These are phyloP conservation scores for Gracilaria gracilis DNA, from an alignment of 23 red algal species.

Conservation along the genomic window DNA sequence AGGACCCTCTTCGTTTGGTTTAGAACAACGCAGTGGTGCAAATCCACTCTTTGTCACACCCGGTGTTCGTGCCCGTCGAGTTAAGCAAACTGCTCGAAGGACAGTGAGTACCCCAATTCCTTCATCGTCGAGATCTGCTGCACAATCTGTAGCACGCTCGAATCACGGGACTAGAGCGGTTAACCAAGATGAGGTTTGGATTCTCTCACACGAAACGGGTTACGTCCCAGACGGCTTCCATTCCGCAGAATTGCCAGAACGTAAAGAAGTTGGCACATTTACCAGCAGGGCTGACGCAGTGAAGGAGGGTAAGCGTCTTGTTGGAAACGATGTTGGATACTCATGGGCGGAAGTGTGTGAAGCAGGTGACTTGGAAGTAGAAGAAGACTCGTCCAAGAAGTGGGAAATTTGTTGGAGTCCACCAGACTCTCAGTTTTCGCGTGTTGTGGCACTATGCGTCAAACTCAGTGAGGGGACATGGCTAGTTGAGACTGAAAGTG, in stretches of 20 bases:
- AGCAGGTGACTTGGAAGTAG: background rate
- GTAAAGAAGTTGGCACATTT: background rate
- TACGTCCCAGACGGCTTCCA: slow-evolving; percentile 5
- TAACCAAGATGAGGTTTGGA: no score
- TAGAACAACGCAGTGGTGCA: no score
- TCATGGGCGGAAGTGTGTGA: background rate
- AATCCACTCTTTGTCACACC: no score
- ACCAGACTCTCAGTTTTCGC: background rate
- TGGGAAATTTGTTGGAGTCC: background rate
- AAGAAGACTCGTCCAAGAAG: background rate
- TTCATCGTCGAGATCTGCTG: no score
- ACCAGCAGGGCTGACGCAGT: background rate
- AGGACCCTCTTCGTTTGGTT: no score
- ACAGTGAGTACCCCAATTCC: no score
- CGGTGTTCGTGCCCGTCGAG: no score
- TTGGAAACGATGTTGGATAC: background rate
- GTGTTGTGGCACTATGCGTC: background rate
- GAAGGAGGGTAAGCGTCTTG: background rate
- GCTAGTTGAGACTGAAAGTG: background rate
- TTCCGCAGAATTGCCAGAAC: background rate
- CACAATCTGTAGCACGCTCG: no score
- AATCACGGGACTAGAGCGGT: no score
- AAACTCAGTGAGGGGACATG: background rate
- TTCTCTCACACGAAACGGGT: background rate
- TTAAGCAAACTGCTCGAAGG: no score